Percentiles rank a stretch among this genome's conserved stretches.
These are phyloP conservation scores for Kodamaea restingae DNA, from an alignment of 805 yeast genomes.

Conservation along the genomic window DNA sequence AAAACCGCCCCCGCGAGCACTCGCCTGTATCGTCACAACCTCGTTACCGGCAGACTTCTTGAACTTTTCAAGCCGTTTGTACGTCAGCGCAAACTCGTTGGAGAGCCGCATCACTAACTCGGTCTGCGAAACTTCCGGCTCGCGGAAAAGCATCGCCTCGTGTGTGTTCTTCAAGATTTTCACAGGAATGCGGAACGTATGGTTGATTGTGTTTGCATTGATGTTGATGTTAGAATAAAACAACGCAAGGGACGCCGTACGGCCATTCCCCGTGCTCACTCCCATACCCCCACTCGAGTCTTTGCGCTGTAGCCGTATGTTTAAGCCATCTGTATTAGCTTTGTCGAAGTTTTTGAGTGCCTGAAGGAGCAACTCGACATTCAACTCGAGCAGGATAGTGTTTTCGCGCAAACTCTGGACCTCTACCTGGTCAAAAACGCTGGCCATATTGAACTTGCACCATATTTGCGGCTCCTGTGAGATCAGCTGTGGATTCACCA, in stretches of 20 bases:
- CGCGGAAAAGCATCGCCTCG: conserved; percentile 46
- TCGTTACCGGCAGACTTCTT: conserved; percentile 41
- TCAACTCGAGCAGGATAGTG: conserved; percentile 56
- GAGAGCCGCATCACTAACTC: conserved; percentile 54
- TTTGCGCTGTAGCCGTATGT: conserved; percentile 49
- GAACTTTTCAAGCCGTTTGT: conserved; percentile 65
- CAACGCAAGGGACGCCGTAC: conserved; percentile 52
- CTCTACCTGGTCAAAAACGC: conserved; percentile 47
- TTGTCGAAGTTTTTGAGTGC: conserved; percentile 54
- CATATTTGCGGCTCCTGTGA: conserved; percentile 63
- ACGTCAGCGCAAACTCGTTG: conserved; percentile 46
- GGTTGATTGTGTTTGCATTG: conserved; percentile 48
- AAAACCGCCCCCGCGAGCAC: conserved; percentile 42
- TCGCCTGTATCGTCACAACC: conserved; percentile 46
- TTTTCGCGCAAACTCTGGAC: conserved; percentile 51
- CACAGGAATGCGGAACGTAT: conserved; percentile 70
- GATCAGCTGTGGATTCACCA: conserved; percentile 38
- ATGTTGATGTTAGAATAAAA: conserved; percentile 47
- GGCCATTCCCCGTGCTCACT: conserved; percentile 22
- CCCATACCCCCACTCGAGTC: conserved; percentile 26
- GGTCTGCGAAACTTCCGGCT: conserved; percentile 58
- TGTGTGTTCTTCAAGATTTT: conserved; percentile 53
- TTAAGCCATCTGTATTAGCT: conserved; percentile 48
- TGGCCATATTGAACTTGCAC: conserved; percentile 48
- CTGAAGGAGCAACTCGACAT: conserved; percentile 56